Evolutionary conservation across 768 basidiomycete species (phyloP), one percentile per base, ranked within the genome.

Genomic region (Leccinellum albellum): DNA sequence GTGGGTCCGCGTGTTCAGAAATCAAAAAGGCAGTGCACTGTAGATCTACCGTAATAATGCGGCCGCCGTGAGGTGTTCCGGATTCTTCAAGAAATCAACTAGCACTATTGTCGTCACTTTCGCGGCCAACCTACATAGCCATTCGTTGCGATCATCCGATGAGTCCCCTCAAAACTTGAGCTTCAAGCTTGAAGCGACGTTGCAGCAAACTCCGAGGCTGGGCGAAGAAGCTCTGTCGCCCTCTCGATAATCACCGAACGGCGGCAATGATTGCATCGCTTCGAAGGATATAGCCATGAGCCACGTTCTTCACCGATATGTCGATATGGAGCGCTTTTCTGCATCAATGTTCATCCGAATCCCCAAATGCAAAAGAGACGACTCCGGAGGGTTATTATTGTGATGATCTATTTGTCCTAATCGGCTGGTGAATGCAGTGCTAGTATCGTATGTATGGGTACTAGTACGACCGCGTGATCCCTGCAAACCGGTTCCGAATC

Each of bases 1-100:
- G 57, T 45, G 20, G 64, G 47, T 28, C 32, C 3, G 13, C 9
- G 15, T 47, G 32, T 31, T 32, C 50, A 29, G 51, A 56, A 45
- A 57, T 64, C 57, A 63, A 12, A 42, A 55, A 63, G 61, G 65
- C 64, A 33, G 53, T 66, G 48, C 58, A 55, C 58, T 61, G 59
- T 42, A 64, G 57, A 64, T 64, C 66, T 28, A n/a, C 31, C 60
- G 51, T 46, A 23, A 53, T 46, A 23, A 53, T 32, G 4, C 20
- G 21, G 17, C 37, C 37, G 37, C 37, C 37, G 37, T 32, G 32
- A 32, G 29, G 29, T 31, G 29, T 31, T 31, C 29, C n/a, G n/a
- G n/a, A 35, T 33, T 33, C 37, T 40, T 20, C 17, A 35, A n/a
- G 3, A 7, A 35, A 35, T 35, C 33, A 35, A 37, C 35, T 42